phyloP scores from a whole-genome alignment of 768 basidiomycete species.

The Leccinum ochraceum region DNA sequence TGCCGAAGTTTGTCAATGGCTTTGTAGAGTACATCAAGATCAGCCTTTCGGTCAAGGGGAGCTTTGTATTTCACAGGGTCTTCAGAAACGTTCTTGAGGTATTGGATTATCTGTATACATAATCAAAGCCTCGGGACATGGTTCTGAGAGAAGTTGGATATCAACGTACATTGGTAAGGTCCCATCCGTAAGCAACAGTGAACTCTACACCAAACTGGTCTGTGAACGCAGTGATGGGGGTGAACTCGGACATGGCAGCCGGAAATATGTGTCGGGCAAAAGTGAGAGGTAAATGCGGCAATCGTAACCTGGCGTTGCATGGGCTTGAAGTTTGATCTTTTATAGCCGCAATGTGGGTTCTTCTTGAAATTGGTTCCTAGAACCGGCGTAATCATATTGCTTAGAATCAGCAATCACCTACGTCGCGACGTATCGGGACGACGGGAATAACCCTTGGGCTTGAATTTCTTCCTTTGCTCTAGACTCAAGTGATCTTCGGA shows the following conservation, averaged over 20 bases:
- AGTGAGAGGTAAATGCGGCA: background rate
- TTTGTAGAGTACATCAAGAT: background rate
- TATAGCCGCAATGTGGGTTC: background rate
- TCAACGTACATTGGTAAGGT: background rate
- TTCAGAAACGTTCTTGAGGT: background rate
- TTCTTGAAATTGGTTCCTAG: background rate
- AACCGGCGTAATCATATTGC: background rate
- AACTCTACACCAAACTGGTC: background rate
- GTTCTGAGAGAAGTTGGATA: background rate
- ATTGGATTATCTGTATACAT: background rate
- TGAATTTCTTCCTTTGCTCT: background rate
- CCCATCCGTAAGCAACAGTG: background rate
- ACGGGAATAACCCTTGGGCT: background rate
- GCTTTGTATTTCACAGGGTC: background rate
- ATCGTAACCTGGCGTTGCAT: background rate
- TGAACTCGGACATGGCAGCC: background rate
- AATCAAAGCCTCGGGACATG: background rate
- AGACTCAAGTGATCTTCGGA: background rate
- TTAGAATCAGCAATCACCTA: background rate
- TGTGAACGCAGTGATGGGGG: background rate
- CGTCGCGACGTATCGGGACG: background rate
- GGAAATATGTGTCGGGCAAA: background rate
- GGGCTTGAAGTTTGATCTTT: background rate
- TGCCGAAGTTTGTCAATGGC: background rate
- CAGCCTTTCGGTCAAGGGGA: background rate